These are phyloP conservation scores for Penicillium nordicum DNA, from an alignment of 2,329 filamentous ascomycete genomes.

Conservation along the genomic window DNA sequence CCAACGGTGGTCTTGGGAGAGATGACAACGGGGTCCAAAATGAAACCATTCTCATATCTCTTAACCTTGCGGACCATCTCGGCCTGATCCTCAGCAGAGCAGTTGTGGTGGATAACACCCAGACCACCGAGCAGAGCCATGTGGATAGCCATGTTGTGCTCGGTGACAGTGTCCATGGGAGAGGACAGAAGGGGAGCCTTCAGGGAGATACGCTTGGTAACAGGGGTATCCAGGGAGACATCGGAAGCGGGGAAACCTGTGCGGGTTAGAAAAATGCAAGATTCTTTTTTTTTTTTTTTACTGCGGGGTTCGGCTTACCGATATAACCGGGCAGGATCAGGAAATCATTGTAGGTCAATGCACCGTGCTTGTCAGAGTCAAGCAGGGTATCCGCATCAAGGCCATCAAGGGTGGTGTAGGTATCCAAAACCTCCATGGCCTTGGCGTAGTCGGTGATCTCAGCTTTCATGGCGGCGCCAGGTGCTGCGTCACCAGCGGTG, in stretches of 20 bases:
- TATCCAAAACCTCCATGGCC: slow-evolving; percentile 74
- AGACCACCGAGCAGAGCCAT: slow-evolving; percentile 58
- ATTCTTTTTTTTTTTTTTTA: neutral
- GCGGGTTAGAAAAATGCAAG: neutral
- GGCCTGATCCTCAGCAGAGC: slow-evolving; percentile 92
- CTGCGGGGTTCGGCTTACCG: slow-evolving; percentile 49
- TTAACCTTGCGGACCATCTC: slow-evolving; percentile 99
- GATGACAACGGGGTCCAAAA: slow-evolving; percentile 91
- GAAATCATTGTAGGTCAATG: slow-evolving; percentile 98
- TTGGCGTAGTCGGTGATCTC: slow-evolving; percentile 68
- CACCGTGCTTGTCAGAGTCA: slow-evolving; percentile 86
- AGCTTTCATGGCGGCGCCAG: slow-evolving; percentile 47
- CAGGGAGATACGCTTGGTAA: slow-evolving; percentile 92
- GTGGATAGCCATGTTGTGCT: slow-evolving; percentile 99
- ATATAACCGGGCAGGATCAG: slow-evolving; percentile 95
- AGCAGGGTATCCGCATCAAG: slow-evolving; percentile 82
- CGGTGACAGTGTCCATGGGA: slow-evolving; percentile 99
- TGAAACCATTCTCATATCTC: slow-evolving; percentile 99
- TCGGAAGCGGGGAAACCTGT: slow-evolving; percentile 83
- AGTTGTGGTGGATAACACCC: slow-evolving; percentile 98
- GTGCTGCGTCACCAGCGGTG: slow-evolving; percentile 59
- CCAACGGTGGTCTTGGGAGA: slow-evolving; percentile 81
- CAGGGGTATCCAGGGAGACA: slow-evolving; percentile 80
- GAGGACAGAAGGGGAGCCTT: slow-evolving; percentile 97
- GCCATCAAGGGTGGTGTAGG: slow-evolving; percentile 79